phyloP scores from a whole-genome alignment of 140 eudicot species.

The Anethum foeniculum region DNA sequence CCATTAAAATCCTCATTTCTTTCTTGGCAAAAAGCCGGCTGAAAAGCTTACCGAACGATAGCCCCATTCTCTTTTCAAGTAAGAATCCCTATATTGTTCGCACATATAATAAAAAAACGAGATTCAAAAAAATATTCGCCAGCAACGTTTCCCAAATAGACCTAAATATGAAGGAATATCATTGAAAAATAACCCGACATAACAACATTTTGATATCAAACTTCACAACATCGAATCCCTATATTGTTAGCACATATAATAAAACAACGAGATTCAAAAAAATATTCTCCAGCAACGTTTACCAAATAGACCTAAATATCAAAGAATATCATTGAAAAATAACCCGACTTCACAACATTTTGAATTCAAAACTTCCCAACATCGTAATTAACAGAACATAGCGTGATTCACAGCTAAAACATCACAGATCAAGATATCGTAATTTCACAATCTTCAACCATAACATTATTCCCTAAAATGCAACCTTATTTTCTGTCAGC shows the following conservation, averaged over 20 bases:
- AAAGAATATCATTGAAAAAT: not conserved
- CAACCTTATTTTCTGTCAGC: too few relatives aligned
- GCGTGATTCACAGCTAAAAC: not conserved
- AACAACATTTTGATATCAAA: not conserved
- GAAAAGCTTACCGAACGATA: conserved; percentile 50
- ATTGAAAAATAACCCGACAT: too few relatives aligned
- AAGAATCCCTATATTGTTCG: conserved; percentile 15
- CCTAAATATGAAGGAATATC: not conserved
- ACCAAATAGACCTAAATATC: not conserved
- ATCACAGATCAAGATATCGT: too few relatives aligned
- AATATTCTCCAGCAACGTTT: not conserved
- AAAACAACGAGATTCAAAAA: not conserved
- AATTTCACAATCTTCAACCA: conserved; percentile 1
- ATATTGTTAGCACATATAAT: not conserved
- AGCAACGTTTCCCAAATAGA: not conserved
- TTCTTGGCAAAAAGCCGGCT: conserved; percentile 66
- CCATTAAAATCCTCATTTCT: conserved; percentile 64
- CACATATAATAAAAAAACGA: not conserved
- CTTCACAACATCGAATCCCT: conserved; percentile 15
- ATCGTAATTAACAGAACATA: not conserved
- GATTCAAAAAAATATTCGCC: not conserved
- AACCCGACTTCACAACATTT: not conserved
- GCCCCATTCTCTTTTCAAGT: conserved; percentile 38
- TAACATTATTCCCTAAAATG: not conserved
- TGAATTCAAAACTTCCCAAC: not conserved